A percentile compares a stretch with the other conserved stretches of the same genome.
phyloP scores from a whole-genome alignment of 2,329 filamentous ascomycete species.

The Leptosphaerulina australis region DNA sequence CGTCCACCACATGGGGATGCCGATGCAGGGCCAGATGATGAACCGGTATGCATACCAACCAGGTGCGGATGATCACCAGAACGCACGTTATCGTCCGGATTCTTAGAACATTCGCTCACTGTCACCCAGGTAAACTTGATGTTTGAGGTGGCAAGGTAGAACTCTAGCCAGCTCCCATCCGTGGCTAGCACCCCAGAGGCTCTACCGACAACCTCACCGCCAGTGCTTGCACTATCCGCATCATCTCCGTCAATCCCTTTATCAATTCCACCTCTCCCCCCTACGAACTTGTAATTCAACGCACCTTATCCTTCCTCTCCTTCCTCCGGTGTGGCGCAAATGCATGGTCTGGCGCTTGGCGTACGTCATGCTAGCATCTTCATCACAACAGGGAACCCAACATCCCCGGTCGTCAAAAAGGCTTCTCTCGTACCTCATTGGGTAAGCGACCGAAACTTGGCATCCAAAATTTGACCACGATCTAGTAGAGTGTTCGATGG shows the following conservation, averaged over 20 bases:
- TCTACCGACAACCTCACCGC: neutral
- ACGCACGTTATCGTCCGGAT: conserved; percentile 33
- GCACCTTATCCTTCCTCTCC: conserved; percentile 32
- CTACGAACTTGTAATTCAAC: conserved; percentile 40
- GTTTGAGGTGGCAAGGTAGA: conserved; percentile 13
- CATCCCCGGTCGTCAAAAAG: conserved; percentile 19
- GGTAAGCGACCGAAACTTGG: conserved; percentile 16
- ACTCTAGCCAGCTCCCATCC: neutral
- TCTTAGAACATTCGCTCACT: conserved; percentile 39
- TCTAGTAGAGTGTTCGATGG: conserved; percentile 22
- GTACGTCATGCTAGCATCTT: conserved; percentile 33
- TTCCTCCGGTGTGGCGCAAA: conserved; percentile 28
- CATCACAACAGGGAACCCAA: conserved; percentile 21
- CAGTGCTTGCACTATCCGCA: neutral
- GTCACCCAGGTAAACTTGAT: conserved; percentile 37
- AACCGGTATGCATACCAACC: conserved; percentile 46
- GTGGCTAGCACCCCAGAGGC: neutral
- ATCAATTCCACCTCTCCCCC: no score
- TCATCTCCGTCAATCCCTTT: conserved; percentile 18
- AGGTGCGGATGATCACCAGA: conserved; percentile 36
- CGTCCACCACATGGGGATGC: conserved; percentile 50
- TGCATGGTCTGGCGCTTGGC: conserved; percentile 42
- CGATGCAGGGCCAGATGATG: conserved; percentile 48
- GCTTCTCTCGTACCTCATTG: conserved; percentile 24
- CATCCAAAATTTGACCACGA: conserved; percentile 23